Conservation (phyloP, 2,329 filamentous ascomycete genomes). For the Colletotrichum liriopes region DNA sequence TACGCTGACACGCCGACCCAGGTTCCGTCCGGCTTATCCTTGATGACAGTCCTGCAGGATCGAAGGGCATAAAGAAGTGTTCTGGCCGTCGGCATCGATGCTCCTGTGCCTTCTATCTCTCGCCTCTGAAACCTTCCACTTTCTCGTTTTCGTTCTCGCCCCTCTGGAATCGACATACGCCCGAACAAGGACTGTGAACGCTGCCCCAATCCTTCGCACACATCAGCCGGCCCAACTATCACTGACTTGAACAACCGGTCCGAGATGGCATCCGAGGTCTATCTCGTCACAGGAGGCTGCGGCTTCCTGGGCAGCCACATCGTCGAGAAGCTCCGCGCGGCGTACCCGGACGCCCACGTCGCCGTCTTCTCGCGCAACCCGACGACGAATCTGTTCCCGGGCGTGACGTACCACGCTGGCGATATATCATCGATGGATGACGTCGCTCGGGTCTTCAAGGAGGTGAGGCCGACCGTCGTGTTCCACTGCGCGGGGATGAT, state of each 20-base stretch:
- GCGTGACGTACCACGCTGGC: slow-evolving; percentile 65
- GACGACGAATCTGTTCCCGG: slow-evolving; percentile 61
- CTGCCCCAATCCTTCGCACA: background rate
- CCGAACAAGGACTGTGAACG: background rate
- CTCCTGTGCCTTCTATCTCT: background rate
- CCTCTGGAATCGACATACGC: background rate
- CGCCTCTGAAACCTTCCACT: background rate
- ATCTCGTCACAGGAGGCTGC: slow-evolving; percentile 69
- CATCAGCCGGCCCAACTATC: background rate
- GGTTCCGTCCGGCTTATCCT: background rate
- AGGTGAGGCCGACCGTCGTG: slow-evolving; percentile 71
- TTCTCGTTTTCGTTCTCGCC: background rate
- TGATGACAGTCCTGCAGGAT: background rate
- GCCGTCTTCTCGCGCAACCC: slow-evolving; percentile 65
- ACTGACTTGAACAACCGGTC: background rate
- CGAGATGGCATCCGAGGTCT: slow-evolving; percentile 38
- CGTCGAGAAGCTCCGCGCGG: slow-evolving; percentile 63
- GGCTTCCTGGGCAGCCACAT: slow-evolving; percentile 70
- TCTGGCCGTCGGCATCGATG: background rate
- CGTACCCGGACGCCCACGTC: slow-evolving; percentile 51
- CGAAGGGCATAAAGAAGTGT: background rate
- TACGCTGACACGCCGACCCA: background rate
- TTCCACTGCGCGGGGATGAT: slow-evolving; percentile 71
- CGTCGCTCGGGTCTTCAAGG: slow-evolving; percentile 64
- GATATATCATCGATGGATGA: slow-evolving; percentile 64